Evolutionary conservation across 225 moss, liverwort and hornwort species (phyloP).

Genomic region (Neckera pumila): DNA sequence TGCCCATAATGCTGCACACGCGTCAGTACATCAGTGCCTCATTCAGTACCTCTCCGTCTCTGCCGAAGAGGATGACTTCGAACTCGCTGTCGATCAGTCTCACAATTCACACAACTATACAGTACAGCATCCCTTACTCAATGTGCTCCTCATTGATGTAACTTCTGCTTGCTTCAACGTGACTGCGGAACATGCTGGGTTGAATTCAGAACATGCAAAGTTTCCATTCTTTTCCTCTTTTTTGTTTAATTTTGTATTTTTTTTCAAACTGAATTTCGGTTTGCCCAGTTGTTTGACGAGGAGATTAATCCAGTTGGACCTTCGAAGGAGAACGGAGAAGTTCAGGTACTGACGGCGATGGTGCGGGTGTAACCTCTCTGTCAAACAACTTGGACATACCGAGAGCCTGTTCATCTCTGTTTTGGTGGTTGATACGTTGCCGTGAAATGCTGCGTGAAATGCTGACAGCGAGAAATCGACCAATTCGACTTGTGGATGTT

Average conservation of each 20-base stretch:
- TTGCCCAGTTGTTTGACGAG: conserved; percentile 17
- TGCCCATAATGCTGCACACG: neutral
- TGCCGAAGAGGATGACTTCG: neutral
- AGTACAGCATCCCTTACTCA: neutral
- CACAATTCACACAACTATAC: neutral
- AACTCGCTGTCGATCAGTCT: neutral
- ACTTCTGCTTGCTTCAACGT: neutral
- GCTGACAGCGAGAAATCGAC: neutral
- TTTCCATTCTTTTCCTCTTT: neutral
- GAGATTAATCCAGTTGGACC: neutral
- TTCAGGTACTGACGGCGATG: neutral
- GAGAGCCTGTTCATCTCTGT: neutral
- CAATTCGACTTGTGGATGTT: neutral
- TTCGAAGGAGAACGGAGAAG: neutral
- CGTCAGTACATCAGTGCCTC: neutral
- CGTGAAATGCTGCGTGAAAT: neutral
- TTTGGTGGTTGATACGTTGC: neutral
- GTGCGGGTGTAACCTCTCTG: neutral
- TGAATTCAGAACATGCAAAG: neutral
- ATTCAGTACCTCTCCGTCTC: neutral
- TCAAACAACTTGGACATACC: conserved; percentile 44
- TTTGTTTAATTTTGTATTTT: too few species aligned
- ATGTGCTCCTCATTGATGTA: neutral
- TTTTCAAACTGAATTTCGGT: neutral
- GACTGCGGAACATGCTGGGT: neutral